Percentiles rank a stretch among this genome's conserved stretches.
Conservation (phyloP, 768 basidiomycete genomes). For the Tulasnella sp. region DNA sequence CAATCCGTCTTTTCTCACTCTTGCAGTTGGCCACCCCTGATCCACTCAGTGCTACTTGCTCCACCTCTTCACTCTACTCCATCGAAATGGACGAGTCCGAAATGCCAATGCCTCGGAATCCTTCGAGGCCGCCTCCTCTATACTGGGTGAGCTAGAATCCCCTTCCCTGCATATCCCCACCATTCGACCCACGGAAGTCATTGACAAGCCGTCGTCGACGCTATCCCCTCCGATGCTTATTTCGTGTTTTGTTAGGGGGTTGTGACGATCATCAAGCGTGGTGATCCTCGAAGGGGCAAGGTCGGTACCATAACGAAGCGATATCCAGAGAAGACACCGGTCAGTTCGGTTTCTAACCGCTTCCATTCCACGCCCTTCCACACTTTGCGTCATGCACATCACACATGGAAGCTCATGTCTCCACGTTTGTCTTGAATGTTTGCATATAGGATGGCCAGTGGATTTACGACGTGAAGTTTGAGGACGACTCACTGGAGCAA, state of each 20-base stretch:
- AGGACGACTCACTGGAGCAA: background rate
- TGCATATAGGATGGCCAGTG: slow-evolving; percentile 10
- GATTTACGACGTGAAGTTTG: slow-evolving; percentile 9
- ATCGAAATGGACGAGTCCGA: too few relatives aligned
- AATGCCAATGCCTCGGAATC: slow-evolving; percentile 1
- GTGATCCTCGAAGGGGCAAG: background rate
- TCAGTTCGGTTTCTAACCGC: background rate
- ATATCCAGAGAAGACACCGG: background rate
- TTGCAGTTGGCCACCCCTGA: too few relatives aligned
- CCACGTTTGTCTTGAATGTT: background rate
- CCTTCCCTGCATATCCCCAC: too few relatives aligned
- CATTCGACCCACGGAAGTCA: too few relatives aligned
- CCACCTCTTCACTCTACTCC: too few relatives aligned
- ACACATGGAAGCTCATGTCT: too few relatives aligned
- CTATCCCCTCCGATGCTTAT: background rate
- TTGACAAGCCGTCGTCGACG: background rate
- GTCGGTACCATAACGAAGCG: background rate
- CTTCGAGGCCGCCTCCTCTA: background rate
- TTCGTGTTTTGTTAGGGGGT: background rate
- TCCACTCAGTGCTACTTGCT: too few relatives aligned
- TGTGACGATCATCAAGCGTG: slow-evolving; percentile 4
- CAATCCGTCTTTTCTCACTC: too few relatives aligned
- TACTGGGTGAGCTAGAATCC: slow-evolving; percentile 4
- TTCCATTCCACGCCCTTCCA: background rate
- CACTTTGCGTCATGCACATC: background rate